Evolutionary conservation across 148 eudicot species (phyloP), one percentile per base, ranked within the genome.

Genomic region (Tetragonia tetragonoides): DNA sequence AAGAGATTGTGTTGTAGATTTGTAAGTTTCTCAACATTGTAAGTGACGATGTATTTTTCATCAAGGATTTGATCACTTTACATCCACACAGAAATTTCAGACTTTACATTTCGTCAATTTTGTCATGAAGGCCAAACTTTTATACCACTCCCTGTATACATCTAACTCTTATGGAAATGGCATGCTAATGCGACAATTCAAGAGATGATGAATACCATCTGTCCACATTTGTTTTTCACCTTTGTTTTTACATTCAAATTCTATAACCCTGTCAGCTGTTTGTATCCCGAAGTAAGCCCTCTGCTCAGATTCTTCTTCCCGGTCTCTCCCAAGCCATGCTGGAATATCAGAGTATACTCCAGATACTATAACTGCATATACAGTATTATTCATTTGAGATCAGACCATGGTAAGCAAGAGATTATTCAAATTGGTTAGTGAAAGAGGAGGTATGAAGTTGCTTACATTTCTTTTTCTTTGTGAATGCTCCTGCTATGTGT

Each of bases 391-490:
- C 20, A 46, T 77, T 66, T 80, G 62, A 87, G 63, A 37, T 12
- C 75, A 23, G 37, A 42, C n/a, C 69, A 53, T n/a, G 47, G 56
- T 57, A 34, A 77, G 66, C 73, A 81, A 66, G 70, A 41, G 17
- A 73, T 47, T 49, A n/a, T 49, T 74, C 72, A 53, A 41, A 17
- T 5, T 2, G 57, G 7, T 15, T 75, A 47, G 17, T 78, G 34
- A 69, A 1, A 51, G 51, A 54, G 28, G 60, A 65, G 63, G 51
- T 20, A 47, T 47, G 61, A 5, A 64, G 47, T 78, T 77, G 24
- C 94, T 86, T 89, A 95, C 98, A 92, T 84, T 86, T 91, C 89
- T 90, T 95, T 89, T 95, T 92, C 87, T 95, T 95, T 69, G 97
- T 95, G 86, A 95, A 92, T 75, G 98, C 88, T 61, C 97, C 97